Evolutionary conservation across 768 basidiomycete genomes (phyloP), one percentile per base, ranked within the genome.

Genomic region (Serendipita vermifera): DNA sequence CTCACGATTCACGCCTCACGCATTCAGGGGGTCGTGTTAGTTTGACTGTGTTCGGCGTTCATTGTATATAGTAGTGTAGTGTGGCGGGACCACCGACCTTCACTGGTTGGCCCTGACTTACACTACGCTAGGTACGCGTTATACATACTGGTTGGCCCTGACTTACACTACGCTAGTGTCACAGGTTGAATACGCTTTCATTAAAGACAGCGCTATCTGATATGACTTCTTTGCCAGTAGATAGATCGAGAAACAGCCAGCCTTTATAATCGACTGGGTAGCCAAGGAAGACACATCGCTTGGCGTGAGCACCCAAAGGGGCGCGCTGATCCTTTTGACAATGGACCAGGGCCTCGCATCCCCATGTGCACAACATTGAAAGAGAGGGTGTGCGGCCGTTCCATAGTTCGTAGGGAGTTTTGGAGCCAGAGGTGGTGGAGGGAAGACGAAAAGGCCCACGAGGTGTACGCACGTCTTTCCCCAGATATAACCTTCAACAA

Each of bases 331-430:
- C 66, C 55, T 67, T 67, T 54, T 65, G 67, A 4, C 71, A 61
- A 55, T 64, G 66, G 31, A 71, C 71, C 64, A 71, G 74, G 15
- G 70, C 70, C 36, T 59, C 59, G 54, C 71, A 73, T 1, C 73
- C 71, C 48, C 66, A 74, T 1, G 24, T 27, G n/a, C 2, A 31
- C 9, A 51, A 5, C 15, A 4, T 4, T 1, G 1, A 5, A 5
- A 51, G 9, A n/a, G 46, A 51, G 5, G 46, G 46, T 5, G 11
- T 7, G 5, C 9, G 2, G 11, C 46, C 46, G 27, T 9, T 20
- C 5, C 5, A 51, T 1, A 20, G 11, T 31, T 51, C 46, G 46
- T 5, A 51, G 7, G 46, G 46, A 13, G 46, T 22, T 22, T 43
- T 43, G 9, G 14, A 13, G 13, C 20, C 41, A 13, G 41, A 13